Percentiles rank a stretch among this genome's conserved stretches.
Evolutionary conservation across 1,284 basidiomycete genomes (phyloP).

Genomic region (Cryptococcus sp.): DNA sequence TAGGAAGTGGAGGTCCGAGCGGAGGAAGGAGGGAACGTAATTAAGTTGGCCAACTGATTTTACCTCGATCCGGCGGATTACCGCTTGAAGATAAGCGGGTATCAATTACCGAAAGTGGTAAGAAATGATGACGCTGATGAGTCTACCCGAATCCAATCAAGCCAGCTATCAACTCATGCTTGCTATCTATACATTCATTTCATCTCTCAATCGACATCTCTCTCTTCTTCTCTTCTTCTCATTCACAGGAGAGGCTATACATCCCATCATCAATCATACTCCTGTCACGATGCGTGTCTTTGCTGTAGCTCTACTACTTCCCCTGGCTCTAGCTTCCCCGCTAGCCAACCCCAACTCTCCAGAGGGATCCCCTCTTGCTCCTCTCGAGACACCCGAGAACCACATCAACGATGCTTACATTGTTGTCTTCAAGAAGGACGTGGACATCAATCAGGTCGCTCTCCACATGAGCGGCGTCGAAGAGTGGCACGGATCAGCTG

Average conservation of each 20-base stretch:
- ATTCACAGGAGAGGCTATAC: background rate
- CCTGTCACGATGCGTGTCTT: conserved; percentile 26
- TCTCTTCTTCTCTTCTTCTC: background rate
- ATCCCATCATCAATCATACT: background rate
- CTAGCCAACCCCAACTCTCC: conserved; percentile 14
- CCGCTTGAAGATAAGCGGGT: too few relatives aligned
- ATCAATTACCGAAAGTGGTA: too few relatives aligned
- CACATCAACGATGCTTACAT: conserved; percentile 84
- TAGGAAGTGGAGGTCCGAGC: too few relatives aligned
- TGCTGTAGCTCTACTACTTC: conserved; percentile 29
- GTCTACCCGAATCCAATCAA: too few relatives aligned
- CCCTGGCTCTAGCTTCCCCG: conserved; percentile 41
- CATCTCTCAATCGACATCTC: background rate
- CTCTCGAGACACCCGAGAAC: conserved; percentile 49
- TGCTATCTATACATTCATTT: background rate
- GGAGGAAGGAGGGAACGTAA: too few relatives aligned
- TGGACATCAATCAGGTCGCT: conserved; percentile 56
- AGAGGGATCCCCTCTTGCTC: conserved; percentile 24
- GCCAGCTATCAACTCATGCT: too few relatives aligned
- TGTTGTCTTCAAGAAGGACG: conserved; percentile 72
- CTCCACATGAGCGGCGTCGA: conserved; percentile 59
- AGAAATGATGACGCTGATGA: too few relatives aligned
- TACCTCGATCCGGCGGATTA: too few relatives aligned
- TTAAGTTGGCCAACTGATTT: too few relatives aligned
- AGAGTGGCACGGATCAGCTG: conserved; percentile 26